These are phyloP conservation scores for Termitomyces sp. DNA, from an alignment of 768 basidiomycete genomes.

Conservation along the genomic window DNA sequence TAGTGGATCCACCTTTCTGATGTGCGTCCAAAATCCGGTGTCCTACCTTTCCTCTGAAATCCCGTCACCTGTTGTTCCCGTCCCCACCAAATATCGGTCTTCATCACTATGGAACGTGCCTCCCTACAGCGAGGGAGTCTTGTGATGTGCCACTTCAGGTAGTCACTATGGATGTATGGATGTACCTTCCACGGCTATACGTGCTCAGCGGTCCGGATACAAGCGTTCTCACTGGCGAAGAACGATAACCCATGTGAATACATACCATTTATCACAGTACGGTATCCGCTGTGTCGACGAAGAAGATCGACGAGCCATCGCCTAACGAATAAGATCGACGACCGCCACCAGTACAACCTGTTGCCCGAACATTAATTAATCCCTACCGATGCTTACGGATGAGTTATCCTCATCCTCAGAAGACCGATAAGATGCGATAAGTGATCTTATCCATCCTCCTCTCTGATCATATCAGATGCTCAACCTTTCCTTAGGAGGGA, in stretches of 20 bases:
- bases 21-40: background rate
- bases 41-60: background rate
- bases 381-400: background rate
- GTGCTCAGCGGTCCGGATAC: background rate
- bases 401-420: too few species aligned
- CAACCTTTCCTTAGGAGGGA: too few species aligned
- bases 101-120: conserved; percentile 6
- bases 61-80: background rate
- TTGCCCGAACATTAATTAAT: background rate
- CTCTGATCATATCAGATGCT: background rate
- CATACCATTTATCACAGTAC: too few species aligned
- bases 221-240: too few species aligned
- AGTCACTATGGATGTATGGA: background rate
- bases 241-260: too few species aligned
- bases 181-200: too few species aligned
- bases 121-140: background rate
- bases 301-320: background rate
- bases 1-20: conserved; percentile 4
- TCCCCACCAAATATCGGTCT: background rate
- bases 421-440: background rate
- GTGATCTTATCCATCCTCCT: background rate
- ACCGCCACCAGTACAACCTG: too few species aligned
- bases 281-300: background rate
- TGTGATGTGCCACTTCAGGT: conserved; percentile 11
- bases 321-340: too few species aligned